Evolutionary conservation across 768 basidiomycete species (phyloP).

Genomic region (Tubosaeta sp.): DNA sequence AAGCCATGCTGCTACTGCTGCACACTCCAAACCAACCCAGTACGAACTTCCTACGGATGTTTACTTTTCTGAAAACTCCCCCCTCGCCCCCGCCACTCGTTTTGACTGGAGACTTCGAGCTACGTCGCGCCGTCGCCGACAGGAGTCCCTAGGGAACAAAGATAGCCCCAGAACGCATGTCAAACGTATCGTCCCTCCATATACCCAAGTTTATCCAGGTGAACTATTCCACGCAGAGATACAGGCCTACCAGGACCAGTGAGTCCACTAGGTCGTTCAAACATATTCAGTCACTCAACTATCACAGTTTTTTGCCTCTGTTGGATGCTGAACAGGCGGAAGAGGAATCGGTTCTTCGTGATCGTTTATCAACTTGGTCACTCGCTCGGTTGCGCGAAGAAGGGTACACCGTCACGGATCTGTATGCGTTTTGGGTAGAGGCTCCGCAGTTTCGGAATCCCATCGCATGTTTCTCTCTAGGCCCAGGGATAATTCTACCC

Average conservation of each 20-base stretch:
- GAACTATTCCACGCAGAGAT: conserved; percentile 49
- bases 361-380: conserved; percentile 68
- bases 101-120: conserved; percentile 65
- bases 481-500: conserved; percentile 60
- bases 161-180: conserved; percentile 22
- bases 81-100: conserved; percentile 29
- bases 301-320: conserved; percentile 43
- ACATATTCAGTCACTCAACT: neutral
- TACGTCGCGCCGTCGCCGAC: conserved; percentile 36
- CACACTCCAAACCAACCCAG: conserved; percentile 12
- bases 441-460: conserved; percentile 60
- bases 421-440: conserved; percentile 67
- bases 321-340: conserved; percentile 60
- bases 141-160: conserved; percentile 7
- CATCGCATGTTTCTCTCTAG: conserved; percentile 60
- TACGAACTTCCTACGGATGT: conserved; percentile 23
- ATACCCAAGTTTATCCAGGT: conserved; percentile 29
- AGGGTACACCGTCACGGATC: conserved; percentile 66
- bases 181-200: conserved; percentile 38
- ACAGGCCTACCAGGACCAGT: conserved; percentile 54
- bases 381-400: conserved; percentile 55
- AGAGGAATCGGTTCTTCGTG: conserved; percentile 52
- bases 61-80: conserved; percentile 29
- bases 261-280: conserved; percentile 8
- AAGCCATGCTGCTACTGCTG: conserved; percentile 2